Percentiles rank a stretch among this genome's conserved stretches.
These are phyloP conservation scores for Gnomoniopsis sp. DNA, from an alignment of 2,329 filamentous ascomycete species.

Conservation along the genomic window DNA sequence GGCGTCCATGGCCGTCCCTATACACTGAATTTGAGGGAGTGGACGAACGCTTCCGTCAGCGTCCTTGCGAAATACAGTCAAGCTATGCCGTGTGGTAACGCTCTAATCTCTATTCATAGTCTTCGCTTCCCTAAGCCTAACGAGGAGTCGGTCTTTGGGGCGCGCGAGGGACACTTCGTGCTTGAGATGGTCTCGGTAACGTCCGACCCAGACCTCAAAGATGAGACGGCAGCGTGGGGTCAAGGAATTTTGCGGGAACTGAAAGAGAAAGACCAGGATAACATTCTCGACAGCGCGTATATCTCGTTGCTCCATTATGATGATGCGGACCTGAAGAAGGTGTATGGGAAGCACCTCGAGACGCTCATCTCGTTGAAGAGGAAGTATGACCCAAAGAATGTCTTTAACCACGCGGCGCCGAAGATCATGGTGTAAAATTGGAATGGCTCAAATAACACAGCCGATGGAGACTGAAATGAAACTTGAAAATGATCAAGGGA, in stretches of 20 bases:
- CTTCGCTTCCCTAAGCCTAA: neutral
- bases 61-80: neutral
- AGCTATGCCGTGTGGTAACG: neutral
- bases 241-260: slow-evolving; percentile 21
- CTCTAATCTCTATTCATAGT: slow-evolving; percentile 7
- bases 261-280: slow-evolving; percentile 20
- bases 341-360: slow-evolving; percentile 28
- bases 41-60: neutral
- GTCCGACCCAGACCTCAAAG: slow-evolving; percentile 2
- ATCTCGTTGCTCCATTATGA: slow-evolving; percentile 27
- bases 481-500: too few relatives aligned
- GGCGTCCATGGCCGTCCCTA: slow-evolving; percentile 5
- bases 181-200: slow-evolving; percentile 10
- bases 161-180: slow-evolving; percentile 3
- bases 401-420: slow-evolving; percentile 26
- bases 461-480: too few relatives aligned
- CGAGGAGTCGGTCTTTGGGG: slow-evolving; percentile 2
- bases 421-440: neutral
- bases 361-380: slow-evolving; percentile 25
- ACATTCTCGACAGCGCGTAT: slow-evolving; percentile 28
- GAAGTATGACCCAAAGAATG: slow-evolving; percentile 32
- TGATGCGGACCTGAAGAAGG: slow-evolving; percentile 24
- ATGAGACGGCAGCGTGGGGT: slow-evolving; percentile 1
- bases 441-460: neutral
- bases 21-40: neutral